Base-by-base conservation (phyloP, 306 rosid species). In the Vachellia pachyceras region DNA sequence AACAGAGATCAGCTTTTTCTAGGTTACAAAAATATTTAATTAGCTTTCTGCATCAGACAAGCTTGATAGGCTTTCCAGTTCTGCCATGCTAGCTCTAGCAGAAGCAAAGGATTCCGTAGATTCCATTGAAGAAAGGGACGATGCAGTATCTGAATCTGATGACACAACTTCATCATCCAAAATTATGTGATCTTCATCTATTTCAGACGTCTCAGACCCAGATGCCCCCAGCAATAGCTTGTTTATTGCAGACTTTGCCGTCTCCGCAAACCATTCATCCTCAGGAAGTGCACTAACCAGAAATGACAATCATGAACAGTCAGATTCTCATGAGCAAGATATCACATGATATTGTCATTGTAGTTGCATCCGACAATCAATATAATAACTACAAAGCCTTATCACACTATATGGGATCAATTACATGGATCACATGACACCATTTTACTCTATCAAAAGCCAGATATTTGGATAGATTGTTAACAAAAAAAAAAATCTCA, bases 231-330 rank as follows among this genome's bases (percentile, higher is more conserved):
- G 80, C 79, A 95, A 89, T 25, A 95, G 89, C 80, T 82, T 95
- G 90, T 73, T 87, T 85, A 95, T 95, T 9, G 99, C 92, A 3
- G 84, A 92, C 81, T 90, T 93, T 5, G 99, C 99, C 60, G 97
- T 88, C 85, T 92, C 98, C 13, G 89, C 97, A 82, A 93, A 92
- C 99, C 99, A 92, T 72, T 95, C 99, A 69, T 95, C 99, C 89
- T 89, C 97, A 40, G 92, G 93, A 77, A 92, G 97, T 29, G 97
- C 94, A 75, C 99, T 95, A 44, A 44, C 75, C 70, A 72, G 17
- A 58, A 49, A 72, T 65, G 23, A 75, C 81, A 76, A 79, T 58
- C 82, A 11, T 39, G 69, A 15, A 3, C 55, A 79, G 75, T 85
- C 66, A 84, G 78, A 57, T 77, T 29, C 33, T 29, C 33, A 29